Evolutionary conservation across 2,329 filamentous ascomycete genomes (phyloP).

Genomic region (Eurotiales sp.): DNA sequence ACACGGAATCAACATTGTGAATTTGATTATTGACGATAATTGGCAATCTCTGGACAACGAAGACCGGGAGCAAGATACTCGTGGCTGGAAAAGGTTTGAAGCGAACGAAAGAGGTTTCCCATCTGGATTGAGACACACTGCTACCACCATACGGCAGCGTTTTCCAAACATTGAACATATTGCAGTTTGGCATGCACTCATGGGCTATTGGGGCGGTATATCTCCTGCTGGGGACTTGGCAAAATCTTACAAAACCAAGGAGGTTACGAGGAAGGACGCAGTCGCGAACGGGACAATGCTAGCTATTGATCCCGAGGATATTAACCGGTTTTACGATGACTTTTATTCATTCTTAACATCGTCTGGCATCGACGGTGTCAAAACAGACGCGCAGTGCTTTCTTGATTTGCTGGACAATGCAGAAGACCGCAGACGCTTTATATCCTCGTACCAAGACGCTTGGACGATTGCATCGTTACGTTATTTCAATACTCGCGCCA

Average conservation of each 20-base stretch:
- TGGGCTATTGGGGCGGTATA: slow-evolving; percentile 89
- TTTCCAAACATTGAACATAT: slow-evolving; percentile 75
- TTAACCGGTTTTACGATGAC: slow-evolving; percentile 76
- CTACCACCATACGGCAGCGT: slow-evolving; percentile 64
- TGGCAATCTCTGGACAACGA: slow-evolving; percentile 75
- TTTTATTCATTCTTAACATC: slow-evolving; percentile 79
- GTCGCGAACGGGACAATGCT: slow-evolving; percentile 63
- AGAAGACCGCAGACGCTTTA: slow-evolving; percentile 66
- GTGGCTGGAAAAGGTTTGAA: slow-evolving; percentile 76
- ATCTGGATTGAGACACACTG: slow-evolving; percentile 67
- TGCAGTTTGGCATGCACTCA: slow-evolving; percentile 88
- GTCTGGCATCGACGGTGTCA: slow-evolving; percentile 78
- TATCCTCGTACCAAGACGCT: slow-evolving; percentile 73
- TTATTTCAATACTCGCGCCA: slow-evolving; percentile 72
- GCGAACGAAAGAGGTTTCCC: slow-evolving; percentile 78
- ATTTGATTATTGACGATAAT: slow-evolving; percentile 93
- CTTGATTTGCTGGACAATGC: slow-evolving; percentile 71
- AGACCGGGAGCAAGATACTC: slow-evolving; percentile 49
- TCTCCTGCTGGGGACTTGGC: slow-evolving; percentile 70
- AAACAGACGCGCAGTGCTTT: slow-evolving; percentile 90
- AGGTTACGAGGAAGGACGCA: slow-evolving; percentile 53
- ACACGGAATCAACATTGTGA: slow-evolving; percentile 72
- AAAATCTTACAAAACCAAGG: slow-evolving; percentile 69
- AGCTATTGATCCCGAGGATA: slow-evolving; percentile 70
- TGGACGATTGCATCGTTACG: slow-evolving; percentile 76